phyloP scores from a whole-genome alignment of 139 green algal species.

The Chlamydomonas sphaeroides region DNA sequence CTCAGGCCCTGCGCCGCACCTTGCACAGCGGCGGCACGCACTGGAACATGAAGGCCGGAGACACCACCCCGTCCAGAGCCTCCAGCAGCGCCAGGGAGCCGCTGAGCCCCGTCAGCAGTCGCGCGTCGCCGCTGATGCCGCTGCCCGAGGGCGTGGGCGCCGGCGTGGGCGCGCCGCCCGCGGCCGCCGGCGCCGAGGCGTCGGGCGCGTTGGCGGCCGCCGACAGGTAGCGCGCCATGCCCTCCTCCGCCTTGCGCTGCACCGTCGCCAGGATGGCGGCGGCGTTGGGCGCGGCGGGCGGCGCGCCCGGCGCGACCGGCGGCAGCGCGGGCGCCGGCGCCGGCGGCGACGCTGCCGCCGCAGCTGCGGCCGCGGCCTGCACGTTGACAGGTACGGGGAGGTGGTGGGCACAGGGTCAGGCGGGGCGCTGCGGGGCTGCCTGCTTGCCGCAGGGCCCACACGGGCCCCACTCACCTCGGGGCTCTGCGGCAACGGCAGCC shows the following conservation, averaged over 20 bases:
- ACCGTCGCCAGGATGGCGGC: not conserved
- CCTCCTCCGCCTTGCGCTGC: constrained; percentile 22
- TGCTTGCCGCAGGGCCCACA: too few species aligned
- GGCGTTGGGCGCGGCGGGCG: not conserved
- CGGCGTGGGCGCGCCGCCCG: not conserved
- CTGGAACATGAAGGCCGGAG: constrained; percentile 49
- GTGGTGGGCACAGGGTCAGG: too few species aligned
- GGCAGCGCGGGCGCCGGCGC: too few species aligned
- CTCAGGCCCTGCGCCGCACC: constrained; percentile 38
- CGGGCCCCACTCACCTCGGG: too few species aligned
- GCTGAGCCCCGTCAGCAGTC: constrained; percentile 51
- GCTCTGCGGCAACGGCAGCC: too few species aligned
- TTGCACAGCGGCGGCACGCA: constrained; percentile 74
- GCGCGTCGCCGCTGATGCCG: not conserved
- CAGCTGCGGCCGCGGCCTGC: too few species aligned
- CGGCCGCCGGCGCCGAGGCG: not conserved
- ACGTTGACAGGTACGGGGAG: too few species aligned
- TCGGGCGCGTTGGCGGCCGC: not conserved
- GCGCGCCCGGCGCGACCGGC: not conserved
- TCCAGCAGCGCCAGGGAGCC: constrained; percentile 57
- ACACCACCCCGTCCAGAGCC: constrained; percentile 23
- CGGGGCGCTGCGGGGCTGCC: too few species aligned
- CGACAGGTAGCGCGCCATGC: not conserved
- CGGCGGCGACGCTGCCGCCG: too few species aligned
- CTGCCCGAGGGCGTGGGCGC: not conserved